A percentile compares a stretch with the other conserved stretches of the same genome.
These are phyloP conservation scores for Phaeodactylum tricornutum DNA, from an alignment of 108 stramenopile species.

Conservation along the genomic window DNA sequence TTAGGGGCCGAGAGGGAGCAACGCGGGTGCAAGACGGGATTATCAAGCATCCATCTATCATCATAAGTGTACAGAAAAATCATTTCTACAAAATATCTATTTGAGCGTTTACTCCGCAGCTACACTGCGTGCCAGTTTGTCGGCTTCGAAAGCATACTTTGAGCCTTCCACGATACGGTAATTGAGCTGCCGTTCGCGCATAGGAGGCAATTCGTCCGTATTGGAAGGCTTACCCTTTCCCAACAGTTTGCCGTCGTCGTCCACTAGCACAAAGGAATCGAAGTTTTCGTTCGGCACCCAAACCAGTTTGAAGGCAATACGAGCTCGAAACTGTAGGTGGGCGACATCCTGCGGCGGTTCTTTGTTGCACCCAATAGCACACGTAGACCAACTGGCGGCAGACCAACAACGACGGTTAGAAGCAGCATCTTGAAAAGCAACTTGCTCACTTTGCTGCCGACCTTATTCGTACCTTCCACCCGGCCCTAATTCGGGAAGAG, in stretches of 20 bases:
- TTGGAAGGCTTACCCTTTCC: slow-evolving; percentile 31
- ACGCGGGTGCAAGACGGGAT: no score
- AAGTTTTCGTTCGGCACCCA: slow-evolving; percentile 79
- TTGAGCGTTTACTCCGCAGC: slow-evolving; percentile 26
- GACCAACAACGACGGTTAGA: not conserved
- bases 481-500: slow-evolving; percentile 73
- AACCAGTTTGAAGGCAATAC: slow-evolving; percentile 85
- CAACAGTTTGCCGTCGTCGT: slow-evolving; percentile 56
- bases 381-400: slow-evolving; percentile 60
- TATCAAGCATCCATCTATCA: no score
- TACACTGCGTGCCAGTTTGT: slow-evolving; percentile 33
- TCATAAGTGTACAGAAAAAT: no score
- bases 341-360: slow-evolving; percentile 87
- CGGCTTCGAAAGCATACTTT: slow-evolving; percentile 70
- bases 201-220: slow-evolving; percentile 36
- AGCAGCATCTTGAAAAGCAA: not conserved
- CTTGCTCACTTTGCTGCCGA: not conserved
- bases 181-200: slow-evolving; percentile 72
- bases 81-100: no score
- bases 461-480: slow-evolving; percentile 37
- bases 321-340: slow-evolving; percentile 77
- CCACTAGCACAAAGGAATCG: slow-evolving; percentile 80
- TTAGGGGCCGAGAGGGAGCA: no score
- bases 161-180: slow-evolving; percentile 66
- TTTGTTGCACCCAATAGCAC: slow-evolving; percentile 67